Base-by-base conservation (phyloP, 31 red algal genomes). In the Odonthalia washingtoniensis region DNA sequence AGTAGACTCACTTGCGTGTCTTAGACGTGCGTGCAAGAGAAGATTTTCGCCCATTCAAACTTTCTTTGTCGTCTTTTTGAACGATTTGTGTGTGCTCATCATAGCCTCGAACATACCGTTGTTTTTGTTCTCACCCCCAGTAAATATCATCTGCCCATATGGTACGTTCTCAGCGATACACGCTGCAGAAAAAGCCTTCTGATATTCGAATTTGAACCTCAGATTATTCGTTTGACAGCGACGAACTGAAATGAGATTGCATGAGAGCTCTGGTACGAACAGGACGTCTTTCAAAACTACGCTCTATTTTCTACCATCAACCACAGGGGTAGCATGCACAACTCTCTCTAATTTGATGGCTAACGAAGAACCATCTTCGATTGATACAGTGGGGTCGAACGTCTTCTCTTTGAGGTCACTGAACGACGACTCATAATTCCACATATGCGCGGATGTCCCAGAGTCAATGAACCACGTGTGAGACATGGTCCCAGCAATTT, bases 381-480 rank as follows among this genome's bases (percentile, higher is more conserved):
- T 40, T 4, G 70, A 74, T 34, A 39, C 70, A 42, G 70, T 39
- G 40, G 4, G 70, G 9, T 24, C 70, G 36, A 2, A 5, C 14
- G 2, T 4, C 36, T 74, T 42, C 70, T 41, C 31, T 16, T 74
- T 43, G 5, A 30, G 27, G 3, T 74, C 35, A 1, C 4, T 43
- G 42, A 84, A 84, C 21, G 37, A 12, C 1, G 37, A 2, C 27
- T 46, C 5, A 73, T 75, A 26, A 26, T 86, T 74, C n/a, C 70
- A 86, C 83, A 86, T 86, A 31, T 75, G 83, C 16, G 12, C 46
- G 4, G 83, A 73, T 24, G 83, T 40, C 2, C 83, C 83, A 1
- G 83, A 86, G 70, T 86, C 83, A 5, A 86, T 46, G 26, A 76
- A 75, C 83, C 83, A 86, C 49, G 66, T 70, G 3, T 39, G 4